phyloP scores from a whole-genome alignment of 2,329 filamentous ascomycete genomes.

The Ceratocystis papillata region DNA sequence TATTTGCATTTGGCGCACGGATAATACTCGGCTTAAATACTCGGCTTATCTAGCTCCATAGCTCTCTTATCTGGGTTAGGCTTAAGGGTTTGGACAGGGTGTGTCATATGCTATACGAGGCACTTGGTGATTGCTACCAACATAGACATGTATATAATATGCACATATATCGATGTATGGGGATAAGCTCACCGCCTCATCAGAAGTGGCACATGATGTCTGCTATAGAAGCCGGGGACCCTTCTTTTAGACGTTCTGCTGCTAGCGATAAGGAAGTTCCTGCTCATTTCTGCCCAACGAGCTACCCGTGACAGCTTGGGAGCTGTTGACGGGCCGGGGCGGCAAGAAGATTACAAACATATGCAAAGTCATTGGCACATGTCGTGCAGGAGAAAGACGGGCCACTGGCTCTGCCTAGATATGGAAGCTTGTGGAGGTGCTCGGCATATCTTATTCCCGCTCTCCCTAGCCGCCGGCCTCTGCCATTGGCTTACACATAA shows the following conservation, averaged over 20 bases:
- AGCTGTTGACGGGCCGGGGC: neutral
- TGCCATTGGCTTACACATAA: neutral
- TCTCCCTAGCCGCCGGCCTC: neutral
- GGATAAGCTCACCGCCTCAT: slow-evolving; percentile 8
- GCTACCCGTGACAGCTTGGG: neutral
- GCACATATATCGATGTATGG: neutral
- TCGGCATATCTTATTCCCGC: neutral
- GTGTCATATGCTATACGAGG: too few species aligned
- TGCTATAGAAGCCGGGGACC: neutral
- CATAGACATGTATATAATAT: too few species aligned
- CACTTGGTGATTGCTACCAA: too few species aligned
- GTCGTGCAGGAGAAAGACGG: neutral
- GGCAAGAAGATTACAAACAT: neutral
- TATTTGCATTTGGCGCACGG: neutral
- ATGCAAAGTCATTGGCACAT: neutral
- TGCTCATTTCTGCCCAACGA: slow-evolving; percentile 7
- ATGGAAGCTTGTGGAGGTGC: neutral
- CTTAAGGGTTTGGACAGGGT: too few species aligned
- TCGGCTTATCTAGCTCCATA: neutral
- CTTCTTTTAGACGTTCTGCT: neutral
- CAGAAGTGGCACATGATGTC: neutral
- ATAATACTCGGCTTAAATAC: neutral
- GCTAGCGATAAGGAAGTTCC: neutral
- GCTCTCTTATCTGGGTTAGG: too few species aligned
- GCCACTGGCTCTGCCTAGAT: neutral